Evolutionary conservation across 768 basidiomycete species (phyloP), one percentile per base, ranked within the genome.

Genomic region (Termitomyces sp.): DNA sequence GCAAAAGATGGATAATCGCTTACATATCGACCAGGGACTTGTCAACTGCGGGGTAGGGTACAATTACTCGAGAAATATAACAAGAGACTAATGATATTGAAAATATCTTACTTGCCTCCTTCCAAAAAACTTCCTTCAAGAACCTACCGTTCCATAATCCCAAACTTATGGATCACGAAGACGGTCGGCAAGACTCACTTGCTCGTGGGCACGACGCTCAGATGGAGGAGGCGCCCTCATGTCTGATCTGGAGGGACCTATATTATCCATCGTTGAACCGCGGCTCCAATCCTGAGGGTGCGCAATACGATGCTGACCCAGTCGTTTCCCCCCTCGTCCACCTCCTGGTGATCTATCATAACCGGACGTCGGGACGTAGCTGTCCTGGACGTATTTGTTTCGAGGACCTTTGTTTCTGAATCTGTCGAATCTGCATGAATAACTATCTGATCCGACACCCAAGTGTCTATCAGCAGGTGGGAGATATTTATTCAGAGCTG

Each of bases 101-200:
- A 38, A 26, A 37, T 37, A 50, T n/a, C 23, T 11, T 28, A 30
- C 38, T 51, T 41, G 50, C 50, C 50, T 51, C 40, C 40, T 37
- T 26, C 26, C 37, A 23, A 41, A 15, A 35, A 41, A 35, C 12
- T 11, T 40, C 15, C 46, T 50, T 31, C 19, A 12, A 40, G 10
- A 50, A 53, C 51, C 31, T 53, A 52, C 45, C 44, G 35, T 42
- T 9, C 17, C 33, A 7, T 15, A 5, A 21, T 52, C 19, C 38
- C 23, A 3, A 50, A 21, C 43, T 17, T 33, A 54, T 14, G 57
- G 57, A 50, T 58, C 57, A 10, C 57, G 38, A 31, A 58, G 47
- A 23, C 58, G 58, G 23, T 59, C 50, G 5, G 43, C 48, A 10
- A 59, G 46, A 19, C 46, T 53, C 2, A 37, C 35, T 15, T 17